phyloP scores from a whole-genome alignment of 139 green algal genomes.

The Volvox africanus region DNA sequence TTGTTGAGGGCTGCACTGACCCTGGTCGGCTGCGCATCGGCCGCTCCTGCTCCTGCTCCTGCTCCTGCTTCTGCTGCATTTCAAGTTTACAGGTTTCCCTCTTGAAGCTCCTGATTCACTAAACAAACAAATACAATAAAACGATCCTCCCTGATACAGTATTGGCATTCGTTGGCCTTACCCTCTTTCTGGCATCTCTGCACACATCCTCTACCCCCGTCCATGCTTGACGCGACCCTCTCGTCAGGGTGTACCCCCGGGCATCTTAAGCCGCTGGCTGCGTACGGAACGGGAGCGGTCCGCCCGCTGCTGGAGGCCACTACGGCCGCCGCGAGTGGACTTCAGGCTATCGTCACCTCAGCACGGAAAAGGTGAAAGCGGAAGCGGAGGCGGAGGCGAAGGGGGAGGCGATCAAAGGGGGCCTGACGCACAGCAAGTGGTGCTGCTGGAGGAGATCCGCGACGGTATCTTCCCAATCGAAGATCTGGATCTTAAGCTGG shows the following conservation, averaged over 20 bases:
- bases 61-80: too few relatives aligned
- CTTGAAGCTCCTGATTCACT: too few relatives aligned
- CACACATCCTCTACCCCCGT: too few relatives aligned
- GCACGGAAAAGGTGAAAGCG: too few relatives aligned
- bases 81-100: too few relatives aligned
- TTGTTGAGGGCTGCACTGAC: too few relatives aligned
- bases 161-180: too few relatives aligned
- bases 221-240: background rate
- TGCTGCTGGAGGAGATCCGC: conserved; percentile 51
- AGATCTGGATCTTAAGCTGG: conserved; percentile 42
- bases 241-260: conserved; percentile 14
- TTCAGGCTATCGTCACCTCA: background rate
- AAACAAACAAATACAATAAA: too few relatives aligned
- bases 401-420: background rate
- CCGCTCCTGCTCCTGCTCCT: too few relatives aligned
- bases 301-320: conserved; percentile 16
- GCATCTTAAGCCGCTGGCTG: conserved; percentile 45
- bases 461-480: conserved; percentile 54
- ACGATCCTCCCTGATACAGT: too few relatives aligned
- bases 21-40: too few relatives aligned
- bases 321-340: background rate
- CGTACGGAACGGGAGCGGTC: conserved; percentile 30
- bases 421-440: conserved; percentile 27
- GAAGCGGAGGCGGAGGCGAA: background rate
- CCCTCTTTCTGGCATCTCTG: too few relatives aligned